These are phyloP conservation scores for Abelmoschus esculentus DNA, from an alignment of 345 rosid genomes.

Conservation along the genomic window DNA sequence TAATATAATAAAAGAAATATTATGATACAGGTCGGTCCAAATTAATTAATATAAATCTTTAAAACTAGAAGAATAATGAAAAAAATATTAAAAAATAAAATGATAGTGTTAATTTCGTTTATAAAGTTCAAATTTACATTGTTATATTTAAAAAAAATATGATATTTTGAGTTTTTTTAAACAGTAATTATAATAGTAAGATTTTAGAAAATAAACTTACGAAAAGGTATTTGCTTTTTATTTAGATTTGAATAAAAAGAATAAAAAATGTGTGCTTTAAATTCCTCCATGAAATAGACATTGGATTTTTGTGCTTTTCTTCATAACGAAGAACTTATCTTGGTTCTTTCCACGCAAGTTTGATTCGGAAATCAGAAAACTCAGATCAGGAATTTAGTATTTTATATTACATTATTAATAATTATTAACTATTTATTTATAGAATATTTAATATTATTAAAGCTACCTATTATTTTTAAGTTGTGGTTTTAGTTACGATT, in stretches of 20 bases:
- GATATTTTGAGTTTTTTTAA: background rate
- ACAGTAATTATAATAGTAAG: background rate
- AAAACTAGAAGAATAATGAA: too few relatives aligned
- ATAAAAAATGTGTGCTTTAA: background rate
- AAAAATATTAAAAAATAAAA: too few relatives aligned
- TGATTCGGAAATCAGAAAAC: background rate
- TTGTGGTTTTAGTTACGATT: too few relatives aligned
- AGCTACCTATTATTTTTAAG: background rate
- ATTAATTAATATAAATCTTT: too few relatives aligned
- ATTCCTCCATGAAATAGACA: background rate
- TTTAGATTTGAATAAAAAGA: background rate
- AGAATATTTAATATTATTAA: background rate
- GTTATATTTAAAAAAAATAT: too few relatives aligned
- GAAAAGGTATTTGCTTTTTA: background rate
- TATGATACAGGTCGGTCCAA: too few relatives aligned
- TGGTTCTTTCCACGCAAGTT: constrained; percentile 11
- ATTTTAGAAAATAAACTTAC: background rate
- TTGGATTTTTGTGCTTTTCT: constrained; percentile 11
- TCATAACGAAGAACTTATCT: constrained; percentile 3
- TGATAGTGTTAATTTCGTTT: too few relatives aligned
- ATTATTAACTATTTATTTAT: background rate
- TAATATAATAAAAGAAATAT: too few relatives aligned
- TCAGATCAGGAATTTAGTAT: background rate
- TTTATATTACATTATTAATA: background rate
- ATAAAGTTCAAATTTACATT: too few relatives aligned